A percentile compares a stretch with the other conserved stretches of the same genome.
Evolutionary conservation across 1,284 basidiomycete species (phyloP).

Genomic region (Moniliophthora roreri): DNA sequence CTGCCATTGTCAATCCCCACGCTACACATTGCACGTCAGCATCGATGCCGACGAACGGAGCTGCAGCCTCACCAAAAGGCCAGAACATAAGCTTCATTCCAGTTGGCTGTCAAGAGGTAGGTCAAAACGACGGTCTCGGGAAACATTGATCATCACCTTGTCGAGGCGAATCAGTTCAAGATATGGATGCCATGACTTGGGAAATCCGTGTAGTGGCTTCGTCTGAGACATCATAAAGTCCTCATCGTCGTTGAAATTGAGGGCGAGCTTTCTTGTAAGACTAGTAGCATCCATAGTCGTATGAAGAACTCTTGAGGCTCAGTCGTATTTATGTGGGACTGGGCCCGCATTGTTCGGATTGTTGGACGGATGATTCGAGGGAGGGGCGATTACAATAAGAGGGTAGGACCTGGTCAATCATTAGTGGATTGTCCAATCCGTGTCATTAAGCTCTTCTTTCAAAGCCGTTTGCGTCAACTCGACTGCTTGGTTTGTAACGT

Average conservation of each 20-base stretch:
- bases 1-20: slow-evolving; percentile 49
- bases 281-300: background rate
- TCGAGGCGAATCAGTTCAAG: slow-evolving; percentile 51
- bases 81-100: slow-evolving; percentile 56
- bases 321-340: too few species aligned
- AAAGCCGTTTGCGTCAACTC: background rate
- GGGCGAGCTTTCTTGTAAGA: slow-evolving; percentile 3
- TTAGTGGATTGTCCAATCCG: too few species aligned
- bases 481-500: background rate
- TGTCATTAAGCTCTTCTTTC: background rate
- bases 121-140: background rate
- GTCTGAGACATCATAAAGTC: background rate
- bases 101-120: slow-evolving; percentile 37
- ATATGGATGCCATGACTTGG: slow-evolving; percentile 37
- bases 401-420: too few species aligned
- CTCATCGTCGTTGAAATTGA: slow-evolving; percentile 2
- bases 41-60: background rate
- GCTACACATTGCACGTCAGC: slow-evolving; percentile 28
- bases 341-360: background rate
- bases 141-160: slow-evolving; percentile 33
- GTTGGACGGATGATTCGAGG: background rate
- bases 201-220: slow-evolving; percentile 14
- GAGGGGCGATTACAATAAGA: background rate
- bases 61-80: slow-evolving; percentile 44
- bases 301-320: too few species aligned